These are phyloP conservation scores for Geosmithia flava DNA, from an alignment of 2,329 filamentous ascomycete species.

Conservation along the genomic window DNA sequence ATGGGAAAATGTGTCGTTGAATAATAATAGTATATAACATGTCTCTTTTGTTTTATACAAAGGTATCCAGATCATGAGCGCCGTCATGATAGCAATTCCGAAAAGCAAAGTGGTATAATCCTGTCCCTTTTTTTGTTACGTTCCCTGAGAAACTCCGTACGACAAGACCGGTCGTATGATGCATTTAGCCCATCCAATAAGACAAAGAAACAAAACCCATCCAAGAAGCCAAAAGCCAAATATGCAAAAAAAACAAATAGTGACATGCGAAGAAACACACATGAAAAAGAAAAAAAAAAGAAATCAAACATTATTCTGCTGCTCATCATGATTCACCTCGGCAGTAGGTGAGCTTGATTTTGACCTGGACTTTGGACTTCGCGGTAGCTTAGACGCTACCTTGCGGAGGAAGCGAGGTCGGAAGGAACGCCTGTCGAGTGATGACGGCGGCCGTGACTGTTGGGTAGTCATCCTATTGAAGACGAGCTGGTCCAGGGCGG, in stretches of 20 bases:
- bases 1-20: background rate
- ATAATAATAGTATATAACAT: background rate
- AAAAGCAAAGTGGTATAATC: background rate
- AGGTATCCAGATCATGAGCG: background rate
- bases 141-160: background rate
- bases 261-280: background rate
- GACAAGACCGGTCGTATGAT: background rate
- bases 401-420: background rate
- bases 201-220: background rate
- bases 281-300: background rate
- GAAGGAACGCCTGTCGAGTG: background rate
- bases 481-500: background rate
- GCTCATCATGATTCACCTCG: background rate
- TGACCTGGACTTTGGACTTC: background rate
- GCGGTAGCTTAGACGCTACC: background rate
- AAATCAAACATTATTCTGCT: background rate
- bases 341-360: background rate
- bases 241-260: background rate
- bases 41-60: background rate
- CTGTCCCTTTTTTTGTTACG: background rate
- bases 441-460: background rate
- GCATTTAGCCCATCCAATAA: background rate
- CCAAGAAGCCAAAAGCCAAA: background rate
- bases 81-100: background rate
- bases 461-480: background rate